These are phyloP conservation scores for Flaveria linearis DNA, from an alignment of 129 eudicot genomes.

Conservation along the genomic window DNA sequence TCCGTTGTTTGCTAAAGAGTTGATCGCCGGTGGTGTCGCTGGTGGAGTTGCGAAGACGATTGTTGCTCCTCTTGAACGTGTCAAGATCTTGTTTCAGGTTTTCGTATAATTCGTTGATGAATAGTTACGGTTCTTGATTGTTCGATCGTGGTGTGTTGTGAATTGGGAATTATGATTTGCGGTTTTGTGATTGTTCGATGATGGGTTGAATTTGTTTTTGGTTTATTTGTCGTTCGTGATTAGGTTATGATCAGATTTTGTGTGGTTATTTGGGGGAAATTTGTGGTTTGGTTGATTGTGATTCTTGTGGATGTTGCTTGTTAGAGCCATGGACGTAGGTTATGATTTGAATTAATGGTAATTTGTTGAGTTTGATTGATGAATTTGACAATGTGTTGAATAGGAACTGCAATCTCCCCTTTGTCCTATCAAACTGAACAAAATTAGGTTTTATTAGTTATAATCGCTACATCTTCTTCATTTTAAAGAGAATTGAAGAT, in stretches of 20 bases:
- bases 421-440: conserved; percentile 10
- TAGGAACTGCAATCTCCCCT: background rate
- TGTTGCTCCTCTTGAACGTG: conserved; percentile 97
- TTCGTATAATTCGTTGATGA: background rate
- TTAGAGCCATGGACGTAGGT: conserved; percentile 19
- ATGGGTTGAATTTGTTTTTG: background rate
- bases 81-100: conserved; percentile 97
- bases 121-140: background rate
- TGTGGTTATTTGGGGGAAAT: background rate
- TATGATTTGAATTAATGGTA: conserved; percentile 16
- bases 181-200: background rate
- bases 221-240: background rate
- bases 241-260: conserved; percentile 6
- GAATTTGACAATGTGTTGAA: conserved; percentile 25
- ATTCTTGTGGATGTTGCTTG: background rate
- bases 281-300: conserved; percentile 12
- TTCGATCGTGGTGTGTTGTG: background rate
- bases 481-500: no score
- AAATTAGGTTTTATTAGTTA: background rate
- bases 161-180: no score
- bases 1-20: conserved; percentile 83
- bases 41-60: conserved; percentile 88
- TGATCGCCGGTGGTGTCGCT: conserved; percentile 93
- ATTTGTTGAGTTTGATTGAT: conserved; percentile 12
- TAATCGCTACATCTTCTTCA: background rate